phyloP scores from a whole-genome alignment of 1,139 yeast species.

The Debaryomyces singareniensis region DNA sequence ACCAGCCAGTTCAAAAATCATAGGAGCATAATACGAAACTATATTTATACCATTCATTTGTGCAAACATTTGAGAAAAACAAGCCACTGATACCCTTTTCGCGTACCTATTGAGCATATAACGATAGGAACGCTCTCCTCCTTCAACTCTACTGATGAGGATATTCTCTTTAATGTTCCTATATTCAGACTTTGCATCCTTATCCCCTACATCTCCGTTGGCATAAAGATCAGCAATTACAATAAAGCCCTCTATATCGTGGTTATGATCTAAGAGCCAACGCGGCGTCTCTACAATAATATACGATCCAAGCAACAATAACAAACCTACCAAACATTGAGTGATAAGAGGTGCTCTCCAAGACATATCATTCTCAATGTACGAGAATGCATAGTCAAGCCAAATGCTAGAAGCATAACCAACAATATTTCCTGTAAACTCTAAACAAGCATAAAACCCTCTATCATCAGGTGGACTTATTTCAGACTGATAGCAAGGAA shows the following conservation, averaged over 20 bases:
- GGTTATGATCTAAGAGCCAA: conserved; percentile 84
- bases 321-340: conserved; percentile 69
- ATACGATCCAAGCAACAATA: conserved; percentile 66
- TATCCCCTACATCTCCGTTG: conserved; percentile 50
- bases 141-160: conserved; percentile 67
- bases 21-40: conserved; percentile 87
- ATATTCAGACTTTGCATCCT: conserved; percentile 53
- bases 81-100: conserved; percentile 78
- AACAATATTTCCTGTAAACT: conserved; percentile 84
- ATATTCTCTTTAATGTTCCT: conserved; percentile 40
- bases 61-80: conserved; percentile 87
- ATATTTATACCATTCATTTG: conserved; percentile 92
- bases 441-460: conserved; percentile 85
- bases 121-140: conserved; percentile 55
- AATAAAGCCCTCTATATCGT: conserved; percentile 74
- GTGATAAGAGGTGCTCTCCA: conserved; percentile 79
- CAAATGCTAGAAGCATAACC: conserved; percentile 87
- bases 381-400: conserved; percentile 82
- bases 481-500: conserved; percentile 92
- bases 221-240: conserved; percentile 43
- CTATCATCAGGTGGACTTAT: conserved; percentile 85
- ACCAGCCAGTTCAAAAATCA: conserved; percentile 92
- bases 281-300: conserved; percentile 84
- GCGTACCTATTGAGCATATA: conserved; percentile 62
- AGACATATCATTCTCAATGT: conserved; percentile 43